phyloP scores from a whole-genome alignment of 208 protist genomes.

The Wallacemonas collosoma region DNA sequence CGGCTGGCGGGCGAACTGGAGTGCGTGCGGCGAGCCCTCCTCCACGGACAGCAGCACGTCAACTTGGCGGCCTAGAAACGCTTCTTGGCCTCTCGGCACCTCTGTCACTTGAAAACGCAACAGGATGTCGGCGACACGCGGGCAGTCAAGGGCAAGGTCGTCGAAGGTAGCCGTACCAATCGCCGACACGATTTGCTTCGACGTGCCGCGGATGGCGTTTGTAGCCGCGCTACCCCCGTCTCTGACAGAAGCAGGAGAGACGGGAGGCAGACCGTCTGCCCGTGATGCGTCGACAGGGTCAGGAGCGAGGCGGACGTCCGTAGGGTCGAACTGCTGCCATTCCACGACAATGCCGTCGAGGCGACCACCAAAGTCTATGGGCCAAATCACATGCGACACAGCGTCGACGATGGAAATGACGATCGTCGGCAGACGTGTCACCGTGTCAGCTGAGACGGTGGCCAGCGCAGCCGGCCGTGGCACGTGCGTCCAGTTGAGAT shows the following conservation, averaged over 20 bases:
- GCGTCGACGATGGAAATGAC: slow-evolving; percentile 16
- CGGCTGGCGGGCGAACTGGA: slow-evolving; percentile 23
- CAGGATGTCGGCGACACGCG: background rate
- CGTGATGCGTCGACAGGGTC: no score
- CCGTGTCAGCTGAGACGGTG: background rate
- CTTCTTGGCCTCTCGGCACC: background rate
- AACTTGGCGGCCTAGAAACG: background rate
- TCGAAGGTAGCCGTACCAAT: slow-evolving; percentile 20
- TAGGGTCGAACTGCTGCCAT: background rate
- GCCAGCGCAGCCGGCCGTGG: background rate
- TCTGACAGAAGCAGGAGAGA: no score
- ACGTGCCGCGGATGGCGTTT: background rate
- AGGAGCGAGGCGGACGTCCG: no score
- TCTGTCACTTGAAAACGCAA: background rate
- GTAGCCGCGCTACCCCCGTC: background rate
- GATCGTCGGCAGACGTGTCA: slow-evolving; percentile 2
- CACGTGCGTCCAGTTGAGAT: background rate
- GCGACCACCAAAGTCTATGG: slow-evolving; percentile 3
- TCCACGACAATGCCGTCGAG: slow-evolving; percentile 7
- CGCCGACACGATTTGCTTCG: background rate
- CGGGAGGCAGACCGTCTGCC: no score
- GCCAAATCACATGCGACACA: slow-evolving; percentile 8
- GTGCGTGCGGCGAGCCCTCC: slow-evolving; percentile 23
- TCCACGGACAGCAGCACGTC: slow-evolving; percentile 9
- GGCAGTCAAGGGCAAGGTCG: slow-evolving; percentile 11